These are phyloP conservation scores for Cyclotella kingstonii DNA, from an alignment of 108 stramenopile genomes.

Conservation along the genomic window DNA sequence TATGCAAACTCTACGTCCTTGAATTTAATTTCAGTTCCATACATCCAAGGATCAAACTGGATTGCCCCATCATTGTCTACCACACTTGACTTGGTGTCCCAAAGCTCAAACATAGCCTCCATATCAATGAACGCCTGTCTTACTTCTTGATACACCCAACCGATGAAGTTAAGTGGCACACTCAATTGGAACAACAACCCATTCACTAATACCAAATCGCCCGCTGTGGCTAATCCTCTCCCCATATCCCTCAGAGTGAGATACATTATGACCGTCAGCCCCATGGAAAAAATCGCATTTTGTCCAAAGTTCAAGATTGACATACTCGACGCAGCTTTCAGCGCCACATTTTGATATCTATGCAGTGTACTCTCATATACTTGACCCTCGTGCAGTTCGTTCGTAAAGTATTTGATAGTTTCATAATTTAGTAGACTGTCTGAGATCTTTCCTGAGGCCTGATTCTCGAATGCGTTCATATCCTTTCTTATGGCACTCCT, in stretches of 20 bases:
- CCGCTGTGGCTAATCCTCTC: conserved; percentile 89
- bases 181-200: conserved; percentile 97
- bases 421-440: conserved; percentile 98
- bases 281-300: conserved; percentile 88
- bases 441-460: conserved; percentile 87
- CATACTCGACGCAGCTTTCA: conserved; percentile 89
- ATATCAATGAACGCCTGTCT: conserved; percentile 95
- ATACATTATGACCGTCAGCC: conserved; percentile 92
- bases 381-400: conserved; percentile 87
- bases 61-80: conserved; percentile 27
- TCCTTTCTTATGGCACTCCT: conserved; percentile 91
- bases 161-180: conserved; percentile 97
- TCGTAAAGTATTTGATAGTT: conserved; percentile 97
- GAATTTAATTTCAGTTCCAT: conserved; percentile 71
- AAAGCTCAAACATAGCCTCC: conserved; percentile 93
- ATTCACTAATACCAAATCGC: conserved; percentile 98
- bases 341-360: conserved; percentile 89
- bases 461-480: conserved; percentile 95
- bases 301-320: conserved; percentile 96
- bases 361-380: conserved; percentile 82
- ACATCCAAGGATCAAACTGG: conserved; percentile 51
- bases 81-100: conserved; percentile 65
- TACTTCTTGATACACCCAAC: conserved; percentile 94
- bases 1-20: conserved; percentile 72
- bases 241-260: conserved; percentile 82